A percentile compares a stretch with the other conserved stretches of the same genome.
Evolutionary conservation across 176 grass and related monocot genomes (phyloP).

Genomic region (Dendrocalamus sinicus): DNA sequence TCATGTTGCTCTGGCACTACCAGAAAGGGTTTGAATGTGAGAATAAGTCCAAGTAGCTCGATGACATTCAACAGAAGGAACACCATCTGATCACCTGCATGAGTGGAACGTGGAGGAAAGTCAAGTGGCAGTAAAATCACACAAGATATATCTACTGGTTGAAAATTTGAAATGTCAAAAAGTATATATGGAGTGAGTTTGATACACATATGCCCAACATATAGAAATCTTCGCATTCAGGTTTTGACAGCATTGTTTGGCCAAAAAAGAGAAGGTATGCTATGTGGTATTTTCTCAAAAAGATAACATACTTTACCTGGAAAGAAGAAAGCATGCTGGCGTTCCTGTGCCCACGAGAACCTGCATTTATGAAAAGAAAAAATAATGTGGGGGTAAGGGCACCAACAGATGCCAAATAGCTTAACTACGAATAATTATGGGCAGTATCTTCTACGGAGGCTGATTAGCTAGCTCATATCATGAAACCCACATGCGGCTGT

Average conservation of each 20-base stretch:
- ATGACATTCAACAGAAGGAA: constrained; percentile 70
- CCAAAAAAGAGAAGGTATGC: neutral
- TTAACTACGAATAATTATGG: neutral
- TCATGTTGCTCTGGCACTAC: constrained; percentile 30
- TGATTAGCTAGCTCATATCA: neutral
- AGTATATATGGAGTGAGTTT: neutral
- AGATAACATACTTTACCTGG: constrained; percentile 47
- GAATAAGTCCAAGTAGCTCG: constrained; percentile 58
- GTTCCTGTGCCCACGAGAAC: constrained; percentile 86
- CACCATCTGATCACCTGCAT: constrained; percentile 73
- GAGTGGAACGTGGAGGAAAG: neutral
- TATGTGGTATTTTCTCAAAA: neutral
- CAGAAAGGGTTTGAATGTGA: constrained; percentile 72
- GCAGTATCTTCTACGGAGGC: neutral
- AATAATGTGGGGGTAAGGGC: neutral
- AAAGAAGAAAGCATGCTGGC: constrained; percentile 66
- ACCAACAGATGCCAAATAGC: neutral
- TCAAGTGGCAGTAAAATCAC: neutral
- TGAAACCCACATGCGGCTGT: neutral
- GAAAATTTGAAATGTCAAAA: neutral
- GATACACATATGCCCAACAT: neutral
- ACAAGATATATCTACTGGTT: neutral
- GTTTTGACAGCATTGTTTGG: neutral
- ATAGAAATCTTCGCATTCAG: neutral
- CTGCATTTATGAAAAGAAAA: constrained; percentile 42